Evolutionary conservation across 768 basidiomycete genomes (phyloP).

Genomic region (Cantharellus anzutake): DNA sequence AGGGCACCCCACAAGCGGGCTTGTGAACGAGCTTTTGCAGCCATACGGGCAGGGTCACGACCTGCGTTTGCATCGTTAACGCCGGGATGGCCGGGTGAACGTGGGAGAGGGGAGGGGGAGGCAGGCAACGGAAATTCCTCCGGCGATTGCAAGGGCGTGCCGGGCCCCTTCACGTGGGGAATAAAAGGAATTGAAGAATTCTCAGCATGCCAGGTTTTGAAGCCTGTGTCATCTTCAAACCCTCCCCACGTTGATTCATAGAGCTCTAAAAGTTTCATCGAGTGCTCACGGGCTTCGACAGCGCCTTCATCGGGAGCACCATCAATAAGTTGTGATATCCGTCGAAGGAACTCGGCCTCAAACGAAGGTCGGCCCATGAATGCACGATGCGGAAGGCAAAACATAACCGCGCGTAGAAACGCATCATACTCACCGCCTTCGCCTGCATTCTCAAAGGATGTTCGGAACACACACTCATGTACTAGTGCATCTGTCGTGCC

Average conservation of each 20-base stretch:
- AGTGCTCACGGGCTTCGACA: constrained; percentile 25
- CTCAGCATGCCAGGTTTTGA: constrained; percentile 27
- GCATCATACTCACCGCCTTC: constrained; percentile 6
- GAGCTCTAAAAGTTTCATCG: constrained; percentile 44
- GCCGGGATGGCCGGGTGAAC: constrained; percentile 13
- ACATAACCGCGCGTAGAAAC: constrained; percentile 36
- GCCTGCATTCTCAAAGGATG: constrained; percentile 27
- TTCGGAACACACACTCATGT: constrained; percentile 67
- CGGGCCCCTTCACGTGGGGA: not conserved
- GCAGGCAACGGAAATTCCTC: not conserved
- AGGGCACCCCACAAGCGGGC: constrained; percentile 30
- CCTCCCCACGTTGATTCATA: constrained; percentile 41
- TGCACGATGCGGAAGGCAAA: constrained; percentile 28
- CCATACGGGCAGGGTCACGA: not conserved
- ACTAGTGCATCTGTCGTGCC: constrained; percentile 53
- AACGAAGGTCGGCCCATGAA: constrained; percentile 36
- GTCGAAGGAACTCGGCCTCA: constrained; percentile 40
- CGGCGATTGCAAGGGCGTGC: too few species aligned
- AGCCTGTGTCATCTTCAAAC: constrained; percentile 31
- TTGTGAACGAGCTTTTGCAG: not conserved
- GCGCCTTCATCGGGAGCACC: constrained; percentile 6
- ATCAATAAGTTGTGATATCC: constrained; percentile 14
- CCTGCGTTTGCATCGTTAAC: not conserved
- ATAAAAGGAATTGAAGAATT: not conserved
- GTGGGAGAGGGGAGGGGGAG: constrained; percentile 13